A percentile compares a stretch with the other conserved stretches of the same genome.
Conservation (phyloP, 306 rosid genomes). For the Cyclanthera cordifolia region DNA sequence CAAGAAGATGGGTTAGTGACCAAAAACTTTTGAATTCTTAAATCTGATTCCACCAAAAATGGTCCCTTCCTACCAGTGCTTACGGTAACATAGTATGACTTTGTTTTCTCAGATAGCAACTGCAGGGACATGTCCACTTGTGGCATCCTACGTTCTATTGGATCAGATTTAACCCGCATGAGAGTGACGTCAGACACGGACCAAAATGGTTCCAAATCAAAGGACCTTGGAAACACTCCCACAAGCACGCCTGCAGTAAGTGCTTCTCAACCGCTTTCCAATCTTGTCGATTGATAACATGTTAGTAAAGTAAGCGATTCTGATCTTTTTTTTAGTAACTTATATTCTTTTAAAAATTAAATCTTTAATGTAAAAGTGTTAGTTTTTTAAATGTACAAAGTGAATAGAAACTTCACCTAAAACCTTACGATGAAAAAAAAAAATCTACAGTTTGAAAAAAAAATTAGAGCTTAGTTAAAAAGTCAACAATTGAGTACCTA, state of each 20-base stretch:
- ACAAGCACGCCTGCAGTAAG: slow-evolving; percentile 57
- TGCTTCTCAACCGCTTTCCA: neutral
- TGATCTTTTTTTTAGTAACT: too few species aligned
- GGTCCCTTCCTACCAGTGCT: slow-evolving; percentile 5
- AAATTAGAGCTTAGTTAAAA: too few species aligned
- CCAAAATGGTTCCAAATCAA: slow-evolving; percentile 36
- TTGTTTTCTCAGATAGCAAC: slow-evolving; percentile 36
- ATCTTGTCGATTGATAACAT: neutral
- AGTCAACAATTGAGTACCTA: too few species aligned
- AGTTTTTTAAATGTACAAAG: too few species aligned
- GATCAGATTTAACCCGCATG: slow-evolving; percentile 95
- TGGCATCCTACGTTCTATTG: slow-evolving; percentile 73
- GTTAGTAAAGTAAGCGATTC: too few species aligned
- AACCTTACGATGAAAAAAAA: too few species aligned
- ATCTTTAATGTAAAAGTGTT: too few species aligned
- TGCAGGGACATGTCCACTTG: slow-evolving; percentile 55
- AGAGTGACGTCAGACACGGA: slow-evolving; percentile 38
- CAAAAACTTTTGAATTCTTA: neutral
- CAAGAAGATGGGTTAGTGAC: slow-evolving; percentile 26
- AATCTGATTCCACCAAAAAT: slow-evolving; percentile 8
- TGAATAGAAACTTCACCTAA: too few species aligned
- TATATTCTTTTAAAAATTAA: too few species aligned
- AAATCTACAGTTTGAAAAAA: too few species aligned
- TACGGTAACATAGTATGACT: neutral
- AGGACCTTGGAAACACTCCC: slow-evolving; percentile 56